Evolutionary conservation across 345 rosid genomes (phyloP).

Genomic region (Punica granatum): DNA sequence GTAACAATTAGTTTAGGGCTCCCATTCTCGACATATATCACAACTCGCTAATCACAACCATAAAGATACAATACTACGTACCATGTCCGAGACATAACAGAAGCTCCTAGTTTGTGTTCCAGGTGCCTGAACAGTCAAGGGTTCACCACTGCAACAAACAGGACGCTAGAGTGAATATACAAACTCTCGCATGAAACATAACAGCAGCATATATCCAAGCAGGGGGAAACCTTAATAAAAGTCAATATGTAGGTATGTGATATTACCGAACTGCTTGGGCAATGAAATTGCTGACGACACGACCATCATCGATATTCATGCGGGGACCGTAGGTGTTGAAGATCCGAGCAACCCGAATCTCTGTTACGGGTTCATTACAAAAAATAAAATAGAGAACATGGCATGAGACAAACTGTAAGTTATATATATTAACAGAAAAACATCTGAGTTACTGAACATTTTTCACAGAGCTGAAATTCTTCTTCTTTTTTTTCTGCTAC

Average conservation of each 20-base stretch:
- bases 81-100: slow-evolving; percentile 97
- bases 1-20: neutral
- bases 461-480: neutral
- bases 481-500: neutral
- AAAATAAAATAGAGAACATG: neutral
- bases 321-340: slow-evolving; percentile 97
- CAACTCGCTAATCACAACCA: neutral
- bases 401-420: neutral
- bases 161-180: neutral
- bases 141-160: slow-evolving; percentile 48
- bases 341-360: slow-evolving; percentile 82
- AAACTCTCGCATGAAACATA: neutral
- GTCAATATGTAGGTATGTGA: neutral
- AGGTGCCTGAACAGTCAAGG: slow-evolving; percentile 85
- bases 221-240: neutral
- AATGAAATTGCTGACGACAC: slow-evolving; percentile 94
- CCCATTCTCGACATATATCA: neutral
- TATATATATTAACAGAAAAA: neutral
- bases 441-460: neutral
- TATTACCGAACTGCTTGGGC: slow-evolving; percentile 88
- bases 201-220: neutral
- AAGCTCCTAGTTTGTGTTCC: slow-evolving; percentile 98
- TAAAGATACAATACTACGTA: slow-evolving; percentile 14
- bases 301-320: slow-evolving; percentile 95
- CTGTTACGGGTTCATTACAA: slow-evolving; percentile 18